phyloP scores from a whole-genome alignment of 805 yeast species.

The Komagataella kurtzmanii region DNA sequence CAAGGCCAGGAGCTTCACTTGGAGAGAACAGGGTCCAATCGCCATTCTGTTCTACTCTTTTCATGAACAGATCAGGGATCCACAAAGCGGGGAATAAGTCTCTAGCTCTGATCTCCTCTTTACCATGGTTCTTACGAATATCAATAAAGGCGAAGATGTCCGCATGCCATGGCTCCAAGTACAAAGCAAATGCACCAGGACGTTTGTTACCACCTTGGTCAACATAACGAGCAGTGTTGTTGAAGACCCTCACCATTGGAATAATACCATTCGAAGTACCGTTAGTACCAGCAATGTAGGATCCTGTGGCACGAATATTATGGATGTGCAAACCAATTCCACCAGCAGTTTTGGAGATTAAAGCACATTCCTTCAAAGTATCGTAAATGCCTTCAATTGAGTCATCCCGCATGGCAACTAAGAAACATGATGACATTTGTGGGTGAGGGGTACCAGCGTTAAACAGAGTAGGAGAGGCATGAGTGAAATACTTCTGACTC shows the following conservation, averaged over 20 bases:
- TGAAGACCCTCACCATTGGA: conserved; percentile 51
- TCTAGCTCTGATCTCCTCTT: conserved; percentile 50
- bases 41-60: conserved; percentile 40
- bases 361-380: conserved; percentile 47
- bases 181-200: conserved; percentile 52
- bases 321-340: conserved; percentile 53
- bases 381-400: conserved; percentile 52
- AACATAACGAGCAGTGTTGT: conserved; percentile 50
- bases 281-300: conserved; percentile 49
- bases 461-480: conserved; percentile 50
- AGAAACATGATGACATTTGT: conserved; percentile 50
- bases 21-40: conserved; percentile 51
- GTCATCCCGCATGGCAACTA: conserved; percentile 50
- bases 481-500: conserved; percentile 47
- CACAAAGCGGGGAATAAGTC: conserved; percentile 51
- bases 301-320: conserved; percentile 44
- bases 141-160: conserved; percentile 47
- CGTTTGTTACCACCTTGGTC: conserved; percentile 57
- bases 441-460: conserved; percentile 50
- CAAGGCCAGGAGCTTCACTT: conserved; percentile 42
- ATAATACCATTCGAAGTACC: conserved; percentile 52
- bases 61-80: conserved; percentile 52
- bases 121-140: conserved; percentile 50
- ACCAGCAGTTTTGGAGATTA: conserved; percentile 49
- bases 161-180: conserved; percentile 52